Evolutionary conservation across 495 filamentous ascomycete species (phyloP).

Genomic region (Daldinia vernicosa): DNA sequence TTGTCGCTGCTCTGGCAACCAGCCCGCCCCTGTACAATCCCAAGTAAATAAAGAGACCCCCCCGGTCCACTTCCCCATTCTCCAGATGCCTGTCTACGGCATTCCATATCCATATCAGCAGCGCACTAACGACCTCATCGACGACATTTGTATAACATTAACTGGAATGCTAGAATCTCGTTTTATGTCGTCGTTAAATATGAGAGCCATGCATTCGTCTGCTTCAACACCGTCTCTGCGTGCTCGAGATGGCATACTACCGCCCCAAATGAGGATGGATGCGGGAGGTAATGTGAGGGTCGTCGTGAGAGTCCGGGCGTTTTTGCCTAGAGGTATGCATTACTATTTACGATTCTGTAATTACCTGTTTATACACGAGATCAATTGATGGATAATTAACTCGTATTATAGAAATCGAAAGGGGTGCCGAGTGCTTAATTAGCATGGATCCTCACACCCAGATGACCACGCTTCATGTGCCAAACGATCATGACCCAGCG

Average conservation of each 20-base stretch:
- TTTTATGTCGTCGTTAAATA: conserved; percentile 55
- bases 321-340: conserved; percentile 82
- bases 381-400: conserved; percentile 1
- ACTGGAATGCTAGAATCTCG: conserved; percentile 57
- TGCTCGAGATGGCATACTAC: conserved; percentile 70
- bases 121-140: conserved; percentile 47
- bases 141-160: conserved; percentile 55
- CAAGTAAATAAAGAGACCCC: conserved; percentile 34
- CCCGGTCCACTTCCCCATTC: conserved; percentile 6
- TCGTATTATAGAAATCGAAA: conserved; percentile 71
- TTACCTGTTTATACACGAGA: not conserved
- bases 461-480: conserved; percentile 78
- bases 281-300: conserved; percentile 90
- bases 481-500: conserved; percentile 67
- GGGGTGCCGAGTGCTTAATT: conserved; percentile 84
- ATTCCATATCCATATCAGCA: conserved; percentile 38
- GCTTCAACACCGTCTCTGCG: conserved; percentile 77
- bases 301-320: conserved; percentile 90
- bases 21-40: not conserved
- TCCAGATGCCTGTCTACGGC: conserved; percentile 44
- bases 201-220: conserved; percentile 60
- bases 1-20: conserved; percentile 28
- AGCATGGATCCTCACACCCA: conserved; percentile 88
- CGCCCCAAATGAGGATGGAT: conserved; percentile 58
- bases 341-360: not conserved